Evolutionary conservation across 1,139 yeast genomes (phyloP).

Genomic region (Debaryomyces singareniensis): DNA sequence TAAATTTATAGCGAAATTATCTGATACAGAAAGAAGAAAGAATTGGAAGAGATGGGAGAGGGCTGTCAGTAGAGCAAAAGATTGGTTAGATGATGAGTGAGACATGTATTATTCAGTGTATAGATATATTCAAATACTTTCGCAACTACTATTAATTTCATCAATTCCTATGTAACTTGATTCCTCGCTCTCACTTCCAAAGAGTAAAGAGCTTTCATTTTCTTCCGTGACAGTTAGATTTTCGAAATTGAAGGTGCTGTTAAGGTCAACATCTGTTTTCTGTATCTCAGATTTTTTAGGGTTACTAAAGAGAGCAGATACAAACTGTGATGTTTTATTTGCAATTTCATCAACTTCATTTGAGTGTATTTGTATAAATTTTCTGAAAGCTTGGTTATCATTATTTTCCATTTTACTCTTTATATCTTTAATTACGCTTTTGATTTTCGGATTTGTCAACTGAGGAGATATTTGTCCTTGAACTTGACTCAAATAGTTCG

Average conservation of each 20-base stretch:
- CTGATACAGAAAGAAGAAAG: constrained; percentile 55
- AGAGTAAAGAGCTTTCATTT: too few relatives aligned
- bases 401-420: constrained; percentile 10
- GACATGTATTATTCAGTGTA: too few relatives aligned
- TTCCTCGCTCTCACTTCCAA: too few relatives aligned
- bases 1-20: constrained; percentile 51
- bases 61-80: constrained; percentile 70
- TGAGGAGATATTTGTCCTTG: constrained; percentile 7
- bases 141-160: too few relatives aligned
- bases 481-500: constrained; percentile 6
- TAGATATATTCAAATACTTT: too few relatives aligned
- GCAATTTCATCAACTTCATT: constrained; percentile 16
- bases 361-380: constrained; percentile 10
- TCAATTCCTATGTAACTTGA: too few relatives aligned
- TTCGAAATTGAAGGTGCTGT: too few relatives aligned
- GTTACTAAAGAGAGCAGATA: constrained; percentile 12
- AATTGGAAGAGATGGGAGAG: constrained; percentile 76
- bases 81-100: constrained; percentile 58
- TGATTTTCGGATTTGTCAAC: constrained; percentile 1
- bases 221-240: constrained; percentile 1
- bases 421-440: constrained; percentile 10
- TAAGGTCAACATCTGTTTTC: too few relatives aligned
- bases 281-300: too few relatives aligned
- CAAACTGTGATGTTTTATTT: constrained; percentile 17
- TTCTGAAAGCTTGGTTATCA: constrained; percentile 4